A percentile compares a stretch with the other conserved stretches of the same genome.
These are phyloP conservation scores for Tetrapyrgos nigripes DNA, from an alignment of 1,284 basidiomycete genomes.

Conservation along the genomic window DNA sequence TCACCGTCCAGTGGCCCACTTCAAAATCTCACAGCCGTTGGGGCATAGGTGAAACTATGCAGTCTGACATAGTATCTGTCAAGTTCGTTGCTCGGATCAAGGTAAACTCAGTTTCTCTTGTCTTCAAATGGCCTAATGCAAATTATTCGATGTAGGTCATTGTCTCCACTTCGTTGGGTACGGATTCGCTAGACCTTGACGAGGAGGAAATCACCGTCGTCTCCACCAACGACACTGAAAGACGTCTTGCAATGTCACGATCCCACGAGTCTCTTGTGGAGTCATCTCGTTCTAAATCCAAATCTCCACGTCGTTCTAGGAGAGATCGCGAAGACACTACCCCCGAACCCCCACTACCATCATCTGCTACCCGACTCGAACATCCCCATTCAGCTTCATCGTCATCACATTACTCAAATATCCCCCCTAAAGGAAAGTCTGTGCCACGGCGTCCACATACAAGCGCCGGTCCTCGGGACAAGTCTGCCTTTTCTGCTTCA, in stretches of 20 bases:
- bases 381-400: constrained; percentile 8
- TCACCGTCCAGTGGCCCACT: constrained; percentile 76
- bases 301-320: constrained; percentile 57
- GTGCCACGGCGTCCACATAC: constrained; percentile 64
- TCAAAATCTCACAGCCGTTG: constrained; percentile 71
- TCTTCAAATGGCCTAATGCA: constrained; percentile 16
- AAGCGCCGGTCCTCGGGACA: constrained; percentile 68
- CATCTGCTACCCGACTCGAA: constrained; percentile 4
- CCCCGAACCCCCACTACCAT: constrained; percentile 39
- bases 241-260: constrained; percentile 67
- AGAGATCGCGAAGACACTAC: constrained; percentile 36
- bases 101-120: constrained; percentile 44
- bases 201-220: constrained; percentile 71
- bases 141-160: constrained; percentile 48
- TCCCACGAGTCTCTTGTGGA: constrained; percentile 53
- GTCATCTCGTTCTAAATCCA: constrained; percentile 63
- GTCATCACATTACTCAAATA: constrained; percentile 2
- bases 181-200: constrained; percentile 69
- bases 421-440: constrained; percentile 13
- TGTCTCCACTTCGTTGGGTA: constrained; percentile 60
- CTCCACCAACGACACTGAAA: constrained; percentile 72
- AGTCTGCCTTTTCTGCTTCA: not conserved
- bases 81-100: constrained; percentile 74
- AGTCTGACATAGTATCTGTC: constrained; percentile 68
- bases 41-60: constrained; percentile 78